Base-by-base conservation (phyloP, 225 moss, liverwort and hornwort genomes). In the Ulota crispa region DNA sequence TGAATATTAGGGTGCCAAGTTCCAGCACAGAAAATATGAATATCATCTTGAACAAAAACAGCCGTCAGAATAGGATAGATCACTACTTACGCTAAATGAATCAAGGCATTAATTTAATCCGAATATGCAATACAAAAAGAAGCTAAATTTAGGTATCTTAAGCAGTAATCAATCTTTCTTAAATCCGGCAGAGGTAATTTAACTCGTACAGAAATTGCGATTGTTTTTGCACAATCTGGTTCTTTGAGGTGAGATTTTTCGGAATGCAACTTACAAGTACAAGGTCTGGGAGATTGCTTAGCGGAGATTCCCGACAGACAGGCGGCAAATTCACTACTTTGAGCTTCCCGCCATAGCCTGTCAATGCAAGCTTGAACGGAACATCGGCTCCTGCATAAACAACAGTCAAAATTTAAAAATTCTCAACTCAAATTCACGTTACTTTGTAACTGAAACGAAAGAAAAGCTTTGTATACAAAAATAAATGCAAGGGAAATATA, bases 311-410 rank as follows among this genome's bases (percentile, higher is more conserved):
- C 13, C 85, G 84, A 56, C 85, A 90, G 56, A 89, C 88, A 24
- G 90, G 86, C 61, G 86, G 89, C 54, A 91, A 68, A 21, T 91
- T 87, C 70, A 89, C 92, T 55, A 92, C 93, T 80, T 88, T 81
- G 20, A 95, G 87, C 68, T 97, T 88, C 64, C 97, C 95, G 42
- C 89, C 85, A 68, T 94, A 88, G 42, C 97, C 97, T 57, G 94
- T 86, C 73, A 90, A 77, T 64, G 89, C 86, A 56, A 97, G 80
- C 77, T 92, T 89, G 77, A 95, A 97, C 15, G 94, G 94, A 59
- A 93, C 85, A 34, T 91, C 94, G 84, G 89, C 93, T 77, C 91
- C 95, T 93, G 84, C 73, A 87, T 45, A 56, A 68, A 71, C 70
- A 71, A 67, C 12, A 16, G 64, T 82, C 36, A 76, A 27, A 60